These are phyloP conservation scores for Aspergillus sergii DNA, from an alignment of 2,329 filamentous ascomycete species.

Conservation along the genomic window DNA sequence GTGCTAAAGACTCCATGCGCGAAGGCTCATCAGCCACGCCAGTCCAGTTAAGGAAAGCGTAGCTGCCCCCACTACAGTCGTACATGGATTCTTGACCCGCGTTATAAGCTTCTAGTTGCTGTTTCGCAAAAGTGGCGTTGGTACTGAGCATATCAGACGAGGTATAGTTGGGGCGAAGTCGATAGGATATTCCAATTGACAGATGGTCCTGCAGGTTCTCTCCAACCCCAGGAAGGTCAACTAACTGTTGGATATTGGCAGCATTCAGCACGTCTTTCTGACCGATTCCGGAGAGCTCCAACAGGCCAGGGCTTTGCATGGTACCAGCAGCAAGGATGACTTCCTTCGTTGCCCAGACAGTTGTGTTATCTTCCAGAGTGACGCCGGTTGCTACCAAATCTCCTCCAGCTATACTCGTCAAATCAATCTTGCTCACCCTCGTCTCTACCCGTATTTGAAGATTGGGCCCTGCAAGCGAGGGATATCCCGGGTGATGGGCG, in stretches of 20 bases:
- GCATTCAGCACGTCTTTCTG: constrained; percentile 37
- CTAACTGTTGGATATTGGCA: constrained; percentile 45
- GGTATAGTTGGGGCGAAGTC: background rate
- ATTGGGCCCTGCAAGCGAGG: background rate
- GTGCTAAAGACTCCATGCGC: background rate
- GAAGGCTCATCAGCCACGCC: background rate
- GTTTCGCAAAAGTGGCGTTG: background rate
- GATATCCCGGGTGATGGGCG: background rate
- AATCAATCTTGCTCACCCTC: background rate
- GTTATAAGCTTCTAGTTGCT: background rate
- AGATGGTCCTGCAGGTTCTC: constrained; percentile 37
- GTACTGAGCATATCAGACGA: background rate
- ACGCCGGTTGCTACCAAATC: constrained; percentile 5
- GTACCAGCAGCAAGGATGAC: constrained; percentile 49
- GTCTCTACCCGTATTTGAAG: background rate
- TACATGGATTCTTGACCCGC: background rate
- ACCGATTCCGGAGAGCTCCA: constrained; percentile 57
- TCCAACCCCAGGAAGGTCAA: constrained; percentile 54
- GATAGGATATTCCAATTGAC: too few relatives aligned
- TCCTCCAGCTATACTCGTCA: background rate
- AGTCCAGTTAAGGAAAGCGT: background rate
- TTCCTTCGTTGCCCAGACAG: constrained; percentile 31
- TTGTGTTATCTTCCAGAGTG: background rate
- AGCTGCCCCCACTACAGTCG: background rate
- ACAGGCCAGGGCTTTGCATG: constrained; percentile 47